Evolutionary conservation across 768 basidiomycete species (phyloP).

Genomic region (Antrodiella citrinella): DNA sequence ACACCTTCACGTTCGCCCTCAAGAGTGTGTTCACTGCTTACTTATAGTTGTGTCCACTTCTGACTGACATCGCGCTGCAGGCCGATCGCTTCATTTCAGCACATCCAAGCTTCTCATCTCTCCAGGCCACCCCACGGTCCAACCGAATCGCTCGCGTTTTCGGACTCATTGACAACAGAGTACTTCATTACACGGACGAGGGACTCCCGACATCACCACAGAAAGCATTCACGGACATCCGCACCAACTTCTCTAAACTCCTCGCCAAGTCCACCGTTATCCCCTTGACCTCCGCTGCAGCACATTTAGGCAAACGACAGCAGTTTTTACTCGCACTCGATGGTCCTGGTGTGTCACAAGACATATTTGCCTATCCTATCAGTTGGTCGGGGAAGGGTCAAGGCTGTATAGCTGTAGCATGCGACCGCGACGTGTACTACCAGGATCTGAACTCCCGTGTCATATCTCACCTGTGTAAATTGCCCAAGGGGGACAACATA

Average conservation of each 20-base stretch:
- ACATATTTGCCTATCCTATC: slow-evolving; percentile 50
- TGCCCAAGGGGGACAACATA: slow-evolving; percentile 19
- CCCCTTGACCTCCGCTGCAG: slow-evolving; percentile 42
- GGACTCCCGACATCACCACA: too few species aligned
- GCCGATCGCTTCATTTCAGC: slow-evolving; percentile 55
- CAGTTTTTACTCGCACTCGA: slow-evolving; percentile 57
- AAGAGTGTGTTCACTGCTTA: slow-evolving; percentile 16
- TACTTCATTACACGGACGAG: slow-evolving; percentile 44
- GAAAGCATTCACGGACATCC: slow-evolving; percentile 32
- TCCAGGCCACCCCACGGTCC: slow-evolving; percentile 60
- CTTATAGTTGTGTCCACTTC: background rate
- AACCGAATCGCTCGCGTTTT: slow-evolving; percentile 56
- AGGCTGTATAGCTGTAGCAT: slow-evolving; percentile 58
- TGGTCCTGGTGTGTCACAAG: slow-evolving; percentile 49
- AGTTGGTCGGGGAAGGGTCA: slow-evolving; percentile 43
- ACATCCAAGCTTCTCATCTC: slow-evolving; percentile 45
- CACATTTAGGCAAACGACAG: slow-evolving; percentile 44
- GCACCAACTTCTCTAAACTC: slow-evolving; percentile 44
- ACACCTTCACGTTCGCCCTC: slow-evolving; percentile 6
- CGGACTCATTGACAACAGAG: slow-evolving; percentile 47
- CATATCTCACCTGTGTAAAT: slow-evolving; percentile 43
- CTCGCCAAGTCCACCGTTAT: slow-evolving; percentile 27
- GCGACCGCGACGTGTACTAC: slow-evolving; percentile 49
- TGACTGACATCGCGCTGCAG: slow-evolving; percentile 23
- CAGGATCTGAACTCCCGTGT: slow-evolving; percentile 50